phyloP scores from a whole-genome alignment of 352 stramenopile genomes.

The Globisporangium cederbergense region DNA sequence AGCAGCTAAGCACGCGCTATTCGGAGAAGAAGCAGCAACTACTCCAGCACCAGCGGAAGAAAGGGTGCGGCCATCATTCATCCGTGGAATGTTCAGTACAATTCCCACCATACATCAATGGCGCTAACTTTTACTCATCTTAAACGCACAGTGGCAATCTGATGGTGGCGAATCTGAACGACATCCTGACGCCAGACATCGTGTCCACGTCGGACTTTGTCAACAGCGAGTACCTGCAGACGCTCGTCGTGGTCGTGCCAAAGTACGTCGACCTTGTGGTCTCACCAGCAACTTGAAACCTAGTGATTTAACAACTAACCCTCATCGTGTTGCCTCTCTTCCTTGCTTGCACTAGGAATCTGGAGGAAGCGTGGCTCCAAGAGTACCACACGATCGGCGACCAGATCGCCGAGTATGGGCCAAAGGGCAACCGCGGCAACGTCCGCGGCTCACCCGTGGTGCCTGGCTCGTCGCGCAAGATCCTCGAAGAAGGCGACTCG shows the following conservation, averaged over 20 bases:
- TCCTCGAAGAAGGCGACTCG: conserved; percentile 92
- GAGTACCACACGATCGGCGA: conserved; percentile 88
- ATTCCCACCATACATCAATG: background rate
- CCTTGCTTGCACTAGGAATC: conserved; percentile 32
- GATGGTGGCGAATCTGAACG: conserved; percentile 93
- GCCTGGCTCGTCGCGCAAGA: conserved; percentile 86
- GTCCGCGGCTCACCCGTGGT: conserved; percentile 95
- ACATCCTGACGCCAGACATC: conserved; percentile 90
- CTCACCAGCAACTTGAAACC: background rate
- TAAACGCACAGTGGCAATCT: conserved; percentile 80
- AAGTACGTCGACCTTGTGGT: conserved; percentile 46
- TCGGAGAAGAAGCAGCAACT: conserved; percentile 92
- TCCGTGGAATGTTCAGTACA: background rate
- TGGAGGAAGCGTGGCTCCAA: conserved; percentile 88
- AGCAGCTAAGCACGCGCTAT: conserved; percentile 92
- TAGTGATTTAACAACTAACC: background rate
- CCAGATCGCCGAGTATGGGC: conserved; percentile 89
- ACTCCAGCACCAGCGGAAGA: conserved; percentile 91
- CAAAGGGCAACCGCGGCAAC: conserved; percentile 86
- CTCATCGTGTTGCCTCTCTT: background rate
- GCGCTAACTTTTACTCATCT: background rate
- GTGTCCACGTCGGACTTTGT: conserved; percentile 90
- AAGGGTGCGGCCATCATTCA: conserved; percentile 44
- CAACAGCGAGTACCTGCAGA: conserved; percentile 97
- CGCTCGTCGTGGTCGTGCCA: conserved; percentile 92